Conservation (phyloP, 306 rosid genomes). For the Cyamopsis tetragonoloba region DNA sequence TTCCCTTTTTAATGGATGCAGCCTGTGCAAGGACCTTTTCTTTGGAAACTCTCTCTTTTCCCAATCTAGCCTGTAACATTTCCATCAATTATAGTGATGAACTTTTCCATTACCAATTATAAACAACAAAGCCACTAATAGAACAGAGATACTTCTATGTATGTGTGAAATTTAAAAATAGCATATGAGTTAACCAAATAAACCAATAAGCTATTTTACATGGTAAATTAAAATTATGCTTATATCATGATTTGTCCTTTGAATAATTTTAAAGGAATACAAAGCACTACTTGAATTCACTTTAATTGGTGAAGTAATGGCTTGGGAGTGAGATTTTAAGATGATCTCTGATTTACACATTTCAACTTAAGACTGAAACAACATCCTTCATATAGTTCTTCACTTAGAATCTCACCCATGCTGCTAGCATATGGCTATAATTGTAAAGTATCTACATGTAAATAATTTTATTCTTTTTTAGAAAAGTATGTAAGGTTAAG, state of each 20-base stretch:
- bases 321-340: neutral
- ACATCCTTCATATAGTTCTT: slow-evolving; percentile 9
- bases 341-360: neutral
- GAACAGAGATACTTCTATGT: neutral
- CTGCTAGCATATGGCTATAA: neutral
- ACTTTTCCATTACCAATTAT: neutral
- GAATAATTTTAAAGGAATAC: slow-evolving; percentile 7
- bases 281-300: slow-evolving; percentile 18
- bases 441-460: neutral
- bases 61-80: slow-evolving; percentile 45
- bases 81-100: slow-evolving; percentile 1
- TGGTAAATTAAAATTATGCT: neutral
- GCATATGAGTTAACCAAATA: neutral
- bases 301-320: slow-evolving; percentile 4
- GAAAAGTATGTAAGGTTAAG: neutral
- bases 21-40: slow-evolving; percentile 48
- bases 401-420: neutral
- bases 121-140: slow-evolving; percentile 11
- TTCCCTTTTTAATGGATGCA: slow-evolving; percentile 43
- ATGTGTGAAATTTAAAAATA: neutral
- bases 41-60: slow-evolving; percentile 38
- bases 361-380: neutral
- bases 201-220: neutral
- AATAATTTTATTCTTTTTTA: neutral
- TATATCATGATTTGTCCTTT: neutral